Base-by-base conservation (phyloP, 2,329 filamentous ascomycete genomes). In the Aureobasidium zeae region DNA sequence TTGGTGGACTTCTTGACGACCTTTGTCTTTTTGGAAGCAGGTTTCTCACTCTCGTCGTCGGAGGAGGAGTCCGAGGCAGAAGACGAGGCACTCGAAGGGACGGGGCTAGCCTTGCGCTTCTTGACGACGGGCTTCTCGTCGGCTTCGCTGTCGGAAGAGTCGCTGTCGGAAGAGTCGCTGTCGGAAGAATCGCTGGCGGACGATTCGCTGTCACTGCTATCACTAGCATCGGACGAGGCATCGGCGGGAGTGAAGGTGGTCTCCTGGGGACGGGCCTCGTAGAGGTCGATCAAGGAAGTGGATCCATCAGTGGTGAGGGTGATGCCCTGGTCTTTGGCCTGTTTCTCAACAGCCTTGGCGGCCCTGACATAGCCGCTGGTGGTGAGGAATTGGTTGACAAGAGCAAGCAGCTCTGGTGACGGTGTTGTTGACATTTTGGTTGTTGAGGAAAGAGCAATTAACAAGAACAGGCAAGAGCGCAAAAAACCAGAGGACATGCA, bases 301-400 rank as follows among this genome's bases (percentile, higher is more conserved):
- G 51, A 49, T n/a, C 43, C 46, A 15, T 51, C 48, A 9, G 37
- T 46, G 31, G 53, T 44, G n/a, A 59, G 47, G 7, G 49, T 26
- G 16, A 58, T 31, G 17, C 52, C 55, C n/a, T 56, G 52, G 34
- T 54, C 54, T 42, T 53, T 50, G 11, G 59, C 57, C 39, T 62
- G 58, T 25, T 57, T 57, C 22, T 53, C 35, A 13, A 62, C 47
- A 3, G 56, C 51, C 20, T 48, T 50, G 21, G 56, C 49, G 3
- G 57, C 56, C 48, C 59, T 57, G 17, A 49, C 49, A 49, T 55
- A 62, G 15, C 57, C 57, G 34, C 59, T 49, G 34, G 53, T 51
- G 24, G 54, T 49, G 34, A 62, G 48, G 47, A 59, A 58, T 35
- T 55, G 38, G 20, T 38, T 46, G 15, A 47, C 45, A 9, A 50